These are phyloP conservation scores for Lithospermum erythrorhizon DNA, from an alignment of 257 asterid genomes.

Conservation along the genomic window DNA sequence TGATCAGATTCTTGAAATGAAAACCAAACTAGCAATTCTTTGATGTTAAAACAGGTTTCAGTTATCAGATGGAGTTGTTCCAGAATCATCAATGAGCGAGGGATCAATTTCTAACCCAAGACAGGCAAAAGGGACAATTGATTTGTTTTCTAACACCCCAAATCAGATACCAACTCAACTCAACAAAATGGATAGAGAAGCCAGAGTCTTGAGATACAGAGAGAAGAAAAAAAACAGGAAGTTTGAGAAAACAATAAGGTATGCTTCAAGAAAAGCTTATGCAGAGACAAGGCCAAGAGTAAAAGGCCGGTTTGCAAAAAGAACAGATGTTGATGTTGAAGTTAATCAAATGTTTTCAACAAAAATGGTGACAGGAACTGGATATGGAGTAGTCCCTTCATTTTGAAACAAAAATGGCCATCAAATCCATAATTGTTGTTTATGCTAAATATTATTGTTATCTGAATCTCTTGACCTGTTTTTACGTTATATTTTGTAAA, in stretches of 20 bases:
- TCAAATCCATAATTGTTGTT: neutral
- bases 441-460: neutral
- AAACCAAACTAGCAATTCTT: neutral
- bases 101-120: slow-evolving; percentile 34
- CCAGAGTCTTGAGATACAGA: slow-evolving; percentile 65
- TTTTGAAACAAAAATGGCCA: slow-evolving; percentile 13
- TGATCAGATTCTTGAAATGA: neutral
- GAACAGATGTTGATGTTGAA: slow-evolving; percentile 36
- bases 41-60: slow-evolving; percentile 32
- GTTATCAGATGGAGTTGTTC: slow-evolving; percentile 53
- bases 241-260: slow-evolving; percentile 75
- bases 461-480: neutral
- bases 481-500: neutral
- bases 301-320: slow-evolving; percentile 74
- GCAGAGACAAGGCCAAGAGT: slow-evolving; percentile 82
- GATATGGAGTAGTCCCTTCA: slow-evolving; percentile 57
- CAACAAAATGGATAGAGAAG: slow-evolving; percentile 57
- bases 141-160: slow-evolving; percentile 39
- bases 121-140: slow-evolving; percentile 50
- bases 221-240: slow-evolving; percentile 79
- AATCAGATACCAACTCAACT: slow-evolving; percentile 43
- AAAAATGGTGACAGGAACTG: slow-evolving; percentile 24
- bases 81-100: slow-evolving; percentile 44
- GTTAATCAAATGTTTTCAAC: slow-evolving; percentile 51
- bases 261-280: slow-evolving; percentile 81